Conservation (phyloP, 306 rosid species). For the Fragaria vesca region DNA sequence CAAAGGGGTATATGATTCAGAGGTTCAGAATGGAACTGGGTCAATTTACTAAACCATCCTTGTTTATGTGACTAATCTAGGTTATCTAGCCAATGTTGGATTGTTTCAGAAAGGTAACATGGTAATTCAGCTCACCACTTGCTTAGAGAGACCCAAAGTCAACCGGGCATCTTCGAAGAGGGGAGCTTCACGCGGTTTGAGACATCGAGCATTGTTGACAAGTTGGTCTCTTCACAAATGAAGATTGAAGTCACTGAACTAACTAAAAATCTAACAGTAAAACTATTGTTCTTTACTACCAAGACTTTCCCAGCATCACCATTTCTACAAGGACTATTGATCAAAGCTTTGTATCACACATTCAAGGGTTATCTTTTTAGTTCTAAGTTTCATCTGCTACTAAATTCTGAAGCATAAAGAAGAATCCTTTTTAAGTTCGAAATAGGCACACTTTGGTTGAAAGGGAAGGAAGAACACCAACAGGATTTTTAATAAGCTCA, state of each 20-base stretch:
- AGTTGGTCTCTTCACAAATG: too few relatives aligned
- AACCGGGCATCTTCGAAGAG: not conserved
- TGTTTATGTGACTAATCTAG: not conserved
- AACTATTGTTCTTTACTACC: not conserved
- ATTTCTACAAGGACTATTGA: not conserved
- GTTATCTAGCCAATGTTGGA: not conserved
- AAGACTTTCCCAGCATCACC: not conserved
- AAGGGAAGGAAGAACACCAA: not conserved
- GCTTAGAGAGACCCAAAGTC: slow-evolving; percentile 5
- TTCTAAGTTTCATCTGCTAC: not conserved
- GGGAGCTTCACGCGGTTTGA: not conserved
- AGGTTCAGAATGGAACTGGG: not conserved
- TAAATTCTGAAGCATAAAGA: not conserved
- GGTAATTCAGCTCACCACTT: not conserved
- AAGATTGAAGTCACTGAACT: too few relatives aligned
- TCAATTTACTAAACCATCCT: not conserved
- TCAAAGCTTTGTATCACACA: not conserved
- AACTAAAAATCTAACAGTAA: too few relatives aligned
- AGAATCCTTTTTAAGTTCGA: too few relatives aligned
- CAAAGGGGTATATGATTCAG: not conserved
- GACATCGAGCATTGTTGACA: too few relatives aligned
- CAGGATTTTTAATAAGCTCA: not conserved
- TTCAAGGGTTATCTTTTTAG: not conserved
- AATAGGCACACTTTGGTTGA: too few relatives aligned
- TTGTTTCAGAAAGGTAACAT: not conserved